Base-by-base conservation (phyloP, 2,329 filamentous ascomycete genomes). In the Lasiodiplodia hormozganensis region DNA sequence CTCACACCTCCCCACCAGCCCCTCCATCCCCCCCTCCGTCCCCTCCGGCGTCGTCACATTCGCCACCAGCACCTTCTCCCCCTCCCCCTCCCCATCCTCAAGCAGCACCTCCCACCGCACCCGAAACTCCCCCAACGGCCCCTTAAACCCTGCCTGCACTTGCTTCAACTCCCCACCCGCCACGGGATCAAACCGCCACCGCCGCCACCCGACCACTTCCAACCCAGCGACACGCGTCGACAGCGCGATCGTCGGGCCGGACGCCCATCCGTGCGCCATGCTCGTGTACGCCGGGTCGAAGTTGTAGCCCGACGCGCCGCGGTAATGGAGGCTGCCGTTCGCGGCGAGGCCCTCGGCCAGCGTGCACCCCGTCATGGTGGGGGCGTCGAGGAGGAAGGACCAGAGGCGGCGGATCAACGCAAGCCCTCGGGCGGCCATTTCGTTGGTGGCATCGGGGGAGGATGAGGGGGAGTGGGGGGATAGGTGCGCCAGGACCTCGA, bases 311-410 rank as follows among this genome's bases (percentile, higher is more conserved):
- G 75, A 69, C 23, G 71, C 70, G 4, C 76, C 78, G 1, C 78
- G 78, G 65, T 86, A 84, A 53, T 62, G 82, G 78, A 52, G 79
- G 80, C 2, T 87, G 81, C 86, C 87, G 70, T 89, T 82, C 0
- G 75, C 75, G 1, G 87, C 79, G 68, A 88, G 89, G 0, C 87
- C 88, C 74, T 90, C 88, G 28, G 89, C 82, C 21, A 87, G 83
- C 0, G 88, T 89, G 53, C 83, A 85, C 65, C 84, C 80, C 0
- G 87, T 89, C 23, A 87, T 86, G 70, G 86, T 84, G 1, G 83
- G 82, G 67, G 88, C 83, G 68, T 84, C 80, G n/a, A 88, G 77
- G 71, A 89, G 89, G 85, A 86, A 88, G 6, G 87, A 87, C 88
- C 88, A 90, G 58, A 81, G 82, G 11, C 78, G 78, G 4, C 86